Evolutionary conservation across 2,329 filamentous ascomycete genomes (phyloP).

Genomic region (Colletotrichum sp.): DNA sequence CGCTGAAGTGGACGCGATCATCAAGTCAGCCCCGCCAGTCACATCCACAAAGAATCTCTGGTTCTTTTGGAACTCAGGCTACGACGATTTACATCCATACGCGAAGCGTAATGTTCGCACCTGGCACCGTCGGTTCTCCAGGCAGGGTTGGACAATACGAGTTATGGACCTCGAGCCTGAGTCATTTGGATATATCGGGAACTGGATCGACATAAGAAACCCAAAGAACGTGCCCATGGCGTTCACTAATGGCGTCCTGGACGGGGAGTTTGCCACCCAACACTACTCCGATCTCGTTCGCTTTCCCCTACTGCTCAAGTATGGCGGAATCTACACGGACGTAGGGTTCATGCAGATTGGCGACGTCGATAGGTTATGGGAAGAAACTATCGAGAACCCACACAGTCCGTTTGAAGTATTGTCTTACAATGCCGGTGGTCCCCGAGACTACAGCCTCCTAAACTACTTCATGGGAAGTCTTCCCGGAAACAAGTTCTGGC

Average conservation of each 20-base stretch:
- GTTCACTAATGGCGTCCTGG: conserved; percentile 45
- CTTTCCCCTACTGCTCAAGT: conserved; percentile 58
- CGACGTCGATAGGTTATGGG: conserved; percentile 60
- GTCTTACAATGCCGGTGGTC: conserved; percentile 46
- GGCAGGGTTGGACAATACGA: conserved; percentile 41
- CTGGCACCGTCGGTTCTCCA: conserved; percentile 44
- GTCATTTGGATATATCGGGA: background rate
- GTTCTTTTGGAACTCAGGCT: conserved; percentile 48
- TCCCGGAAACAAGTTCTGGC: background rate
- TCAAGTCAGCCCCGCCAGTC: conserved; percentile 32
- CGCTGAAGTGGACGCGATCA: conserved; percentile 30
- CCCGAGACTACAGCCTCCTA: conserved; percentile 39
- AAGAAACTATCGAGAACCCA: conserved; percentile 49
- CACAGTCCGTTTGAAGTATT: conserved; percentile 52
- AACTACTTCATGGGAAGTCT: conserved; percentile 54
- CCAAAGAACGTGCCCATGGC: background rate
- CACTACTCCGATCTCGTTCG: conserved; percentile 64
- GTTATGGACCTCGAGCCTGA: conserved; percentile 35
- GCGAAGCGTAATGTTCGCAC: conserved; percentile 42
- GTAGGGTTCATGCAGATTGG: conserved; percentile 63
- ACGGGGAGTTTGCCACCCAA: conserved; percentile 54
- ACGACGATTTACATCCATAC: conserved; percentile 38
- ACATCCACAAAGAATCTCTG: conserved; percentile 48
- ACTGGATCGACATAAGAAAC: background rate
- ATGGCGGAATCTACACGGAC: conserved; percentile 64